Conservation (phyloP, 108 stramenopile genomes). For the Pseudonitzschia pungens region DNA sequence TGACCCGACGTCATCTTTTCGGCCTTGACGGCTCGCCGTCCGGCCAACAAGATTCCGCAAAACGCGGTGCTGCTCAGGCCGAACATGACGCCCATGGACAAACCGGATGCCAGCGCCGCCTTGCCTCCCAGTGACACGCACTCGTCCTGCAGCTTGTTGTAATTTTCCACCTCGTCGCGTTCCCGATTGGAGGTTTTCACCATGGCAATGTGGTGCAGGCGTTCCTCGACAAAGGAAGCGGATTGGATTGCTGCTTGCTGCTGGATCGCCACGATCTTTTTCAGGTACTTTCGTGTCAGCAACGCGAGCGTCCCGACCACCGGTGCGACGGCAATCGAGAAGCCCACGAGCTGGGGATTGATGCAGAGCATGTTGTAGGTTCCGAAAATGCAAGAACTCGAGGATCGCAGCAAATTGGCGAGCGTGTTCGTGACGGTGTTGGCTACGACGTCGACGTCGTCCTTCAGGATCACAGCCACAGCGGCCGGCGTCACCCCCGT, state of each 20-base stretch:
- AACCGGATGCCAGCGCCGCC: slow-evolving; percentile 66
- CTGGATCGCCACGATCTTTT: slow-evolving; percentile 58
- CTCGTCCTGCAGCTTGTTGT: slow-evolving; percentile 54
- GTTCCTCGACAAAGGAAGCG: slow-evolving; percentile 79
- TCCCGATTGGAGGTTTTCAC: slow-evolving; percentile 77
- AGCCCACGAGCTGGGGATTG: slow-evolving; percentile 72
- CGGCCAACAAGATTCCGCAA: slow-evolving; percentile 69
- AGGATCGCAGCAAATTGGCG: slow-evolving; percentile 70
- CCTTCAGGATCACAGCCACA: slow-evolving; percentile 66
- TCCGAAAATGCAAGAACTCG: slow-evolving; percentile 66
- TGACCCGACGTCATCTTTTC: slow-evolving; percentile 76
- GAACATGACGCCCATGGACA: slow-evolving; percentile 87
- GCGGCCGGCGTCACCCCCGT: slow-evolving; percentile 63
- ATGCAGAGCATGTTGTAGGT: slow-evolving; percentile 78
- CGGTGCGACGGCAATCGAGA: slow-evolving; percentile 69
- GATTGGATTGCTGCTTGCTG: slow-evolving; percentile 53
- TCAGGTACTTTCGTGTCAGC: slow-evolving; percentile 66
- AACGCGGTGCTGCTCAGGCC: slow-evolving; percentile 66
- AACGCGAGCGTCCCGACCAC: slow-evolving; percentile 73
- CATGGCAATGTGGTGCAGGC: slow-evolving; percentile 62
- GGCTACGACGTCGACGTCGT: slow-evolving; percentile 67
- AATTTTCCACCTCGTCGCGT: slow-evolving; percentile 65
- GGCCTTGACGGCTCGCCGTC: slow-evolving; percentile 64
- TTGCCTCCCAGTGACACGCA: slow-evolving; percentile 47
- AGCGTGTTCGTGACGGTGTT: slow-evolving; percentile 66